Evolutionary conservation across 2,329 filamentous ascomycete species (phyloP), one percentile per base, ranked within the genome.

Genomic region (Venturia pyrina): DNA sequence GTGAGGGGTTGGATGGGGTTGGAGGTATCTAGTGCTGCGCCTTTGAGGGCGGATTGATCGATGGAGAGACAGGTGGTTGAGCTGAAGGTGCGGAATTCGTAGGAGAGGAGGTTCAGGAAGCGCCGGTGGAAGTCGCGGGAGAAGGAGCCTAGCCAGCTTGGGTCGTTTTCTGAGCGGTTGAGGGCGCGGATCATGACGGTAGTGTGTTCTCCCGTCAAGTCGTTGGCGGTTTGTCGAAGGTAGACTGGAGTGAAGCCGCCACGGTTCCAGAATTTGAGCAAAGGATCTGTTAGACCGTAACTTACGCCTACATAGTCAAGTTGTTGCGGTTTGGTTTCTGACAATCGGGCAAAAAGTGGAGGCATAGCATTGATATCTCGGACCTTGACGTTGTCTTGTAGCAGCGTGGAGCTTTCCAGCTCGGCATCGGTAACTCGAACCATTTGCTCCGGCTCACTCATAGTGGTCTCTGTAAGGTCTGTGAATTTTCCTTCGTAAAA

Each of bases 251-350:
- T 86, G 75, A 97, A 99, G 0, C 82, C 82, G 19, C 89, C 86
- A 44, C 90, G 89, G 78, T 97, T 96, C 95, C 95, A 99, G 82
- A 99, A 99, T 73, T 91, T 96, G 79, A 96, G 95, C 17, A 99
- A 85, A 17, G 86, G 83, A 48, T 87, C 83, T 0, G 95, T 99
- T 66, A 99, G 81, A 64, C 95, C 96, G 75, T 96, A 99, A 72
- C 91, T 96, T 62, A 99, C 96, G 73, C 96, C 95, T 19, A 99
- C 78, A 73, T 98, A 99, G 77, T 99, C 95, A 7, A 99, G 85
- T 6, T 80, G 80, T 57, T 90, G 88, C 0, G 95, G 89, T 66
- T 87, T 87, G 69, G 90, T 87, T 77, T 99, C 92, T 0, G 89
- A 86, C 40, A 99, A 82, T 71, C 93, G 93, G 13, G 92, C 85